Conservation (phyloP, 192 early-diverging fungal species). For the Endogone sp. region DNA sequence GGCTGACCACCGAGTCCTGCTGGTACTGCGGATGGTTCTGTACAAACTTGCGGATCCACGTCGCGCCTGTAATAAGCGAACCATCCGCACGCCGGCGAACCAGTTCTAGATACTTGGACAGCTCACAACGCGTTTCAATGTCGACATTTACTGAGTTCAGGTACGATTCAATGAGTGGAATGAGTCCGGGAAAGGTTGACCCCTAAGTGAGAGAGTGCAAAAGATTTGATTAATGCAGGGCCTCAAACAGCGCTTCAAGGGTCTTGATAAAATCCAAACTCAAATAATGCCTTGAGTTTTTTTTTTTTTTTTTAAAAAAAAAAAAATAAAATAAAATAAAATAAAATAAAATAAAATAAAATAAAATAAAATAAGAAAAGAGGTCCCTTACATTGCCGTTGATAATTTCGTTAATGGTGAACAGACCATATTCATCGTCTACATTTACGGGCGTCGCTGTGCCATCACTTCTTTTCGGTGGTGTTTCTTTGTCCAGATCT, state of each 20-base stretch:
- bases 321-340: no score
- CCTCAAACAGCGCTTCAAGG: background rate
- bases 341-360: no score
- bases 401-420: slow-evolving; percentile 92
- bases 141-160: slow-evolving; percentile 72
- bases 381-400: slow-evolving; percentile 60
- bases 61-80: slow-evolving; percentile 77
- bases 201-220: slow-evolving; percentile 16
- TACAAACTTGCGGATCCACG: slow-evolving; percentile 90
- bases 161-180: slow-evolving; percentile 82
- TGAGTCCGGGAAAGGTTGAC: slow-evolving; percentile 72
- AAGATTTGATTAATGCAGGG: background rate
- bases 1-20: slow-evolving; percentile 82
- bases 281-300: background rate
- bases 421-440: slow-evolving; percentile 54
- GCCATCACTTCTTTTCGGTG: background rate
- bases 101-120: slow-evolving; percentile 75
- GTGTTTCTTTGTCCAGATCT: background rate
- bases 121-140: slow-evolving; percentile 58
- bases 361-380: no score
- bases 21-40: slow-evolving; percentile 82
- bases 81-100: slow-evolving; percentile 81
- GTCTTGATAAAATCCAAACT: background rate
- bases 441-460: background rate
- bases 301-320: no score